Evolutionary conservation across 208 protist species (phyloP), one percentile per base, ranked within the genome.

Genomic region (Trypanosoma congolense): DNA sequence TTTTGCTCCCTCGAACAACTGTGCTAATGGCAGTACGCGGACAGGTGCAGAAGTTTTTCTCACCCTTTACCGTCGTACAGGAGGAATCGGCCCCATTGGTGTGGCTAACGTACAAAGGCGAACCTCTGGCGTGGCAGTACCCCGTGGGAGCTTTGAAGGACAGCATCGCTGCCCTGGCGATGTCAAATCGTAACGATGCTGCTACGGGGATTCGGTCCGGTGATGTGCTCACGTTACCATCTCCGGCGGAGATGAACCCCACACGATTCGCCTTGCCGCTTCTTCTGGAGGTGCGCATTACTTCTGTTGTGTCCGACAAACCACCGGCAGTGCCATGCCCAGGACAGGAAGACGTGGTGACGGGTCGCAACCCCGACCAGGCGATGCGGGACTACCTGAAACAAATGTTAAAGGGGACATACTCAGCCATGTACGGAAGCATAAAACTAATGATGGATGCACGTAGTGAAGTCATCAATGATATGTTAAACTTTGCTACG

Each of bases 131-230:
- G 9, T 90, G 83, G 79, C 61, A 76, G 4, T 84, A 84, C 42
- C 77, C 83, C 1, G 70, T 74, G 24, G 83, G 83, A 2, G 79
- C 67, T 0, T 70, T 91, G 0, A 82, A 83, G 26, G 83, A 91
- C 45, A 81, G 76, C 44, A 61, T 85, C 10, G 74, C 49, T 22
- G 73, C 62, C n/a, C 8, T 47, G 5, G 16, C 16, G 16, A 57
- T 69, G 51, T 16, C 31, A 16, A 47, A 24, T 22, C 5, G 31
- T 42, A 33, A 9, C 12, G 36, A 49, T 22, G 22, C 53, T 5
- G 2, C 28, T 44, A 9, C 5, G 29, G 24, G 28, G 10, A 43
- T 28, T 43, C 19, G 46, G 40, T 31, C 4, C 22, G 12, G 9
- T 18, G 33, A 14, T 9, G 35, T 48, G 21, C n/a, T 1, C 4